phyloP scores from a whole-genome alignment of 768 basidiomycete genomes.

The Crucibulum laeve region DNA sequence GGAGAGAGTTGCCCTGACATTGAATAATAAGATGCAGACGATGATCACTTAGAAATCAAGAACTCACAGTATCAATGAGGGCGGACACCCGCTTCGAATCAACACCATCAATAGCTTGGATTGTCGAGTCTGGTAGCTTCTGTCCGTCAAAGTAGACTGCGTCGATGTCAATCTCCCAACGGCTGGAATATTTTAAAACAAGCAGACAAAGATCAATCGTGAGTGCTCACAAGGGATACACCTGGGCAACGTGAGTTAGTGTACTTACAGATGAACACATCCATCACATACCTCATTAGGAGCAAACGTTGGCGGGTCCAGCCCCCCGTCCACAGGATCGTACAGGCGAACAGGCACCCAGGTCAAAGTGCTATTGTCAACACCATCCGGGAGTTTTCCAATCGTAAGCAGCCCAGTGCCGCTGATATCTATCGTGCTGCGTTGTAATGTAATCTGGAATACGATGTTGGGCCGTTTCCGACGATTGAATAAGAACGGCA shows the following conservation, averaged over 20 bases:
- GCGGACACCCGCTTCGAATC: slow-evolving; percentile 41
- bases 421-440: slow-evolving; percentile 53
- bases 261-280: slow-evolving; percentile 1
- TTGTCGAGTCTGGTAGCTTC: slow-evolving; percentile 45
- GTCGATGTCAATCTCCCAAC: slow-evolving; percentile 68
- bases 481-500: neutral
- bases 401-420: slow-evolving; percentile 58
- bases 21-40: neutral
- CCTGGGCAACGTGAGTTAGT: slow-evolving; percentile 11
- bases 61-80: slow-evolving; percentile 58
- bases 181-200: slow-evolving; percentile 14
- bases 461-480: neutral
- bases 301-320: slow-evolving; percentile 47
- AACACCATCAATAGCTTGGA: slow-evolving; percentile 32
- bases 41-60: slow-evolving; percentile 1
- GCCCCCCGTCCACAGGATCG: slow-evolving; percentile 45
- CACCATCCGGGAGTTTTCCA: slow-evolving; percentile 53
- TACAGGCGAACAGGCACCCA: slow-evolving; percentile 69
- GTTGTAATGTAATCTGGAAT: slow-evolving; percentile 46
- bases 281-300: slow-evolving; percentile 47
- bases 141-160: slow-evolving; percentile 62
- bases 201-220: too few species aligned
- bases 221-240: slow-evolving; percentile 31
- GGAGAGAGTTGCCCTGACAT: slow-evolving; percentile 61
- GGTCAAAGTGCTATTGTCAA: slow-evolving; percentile 52